Conservation (phyloP, 1,284 basidiomycete genomes). For the Apiotrichum brassicae region DNA sequence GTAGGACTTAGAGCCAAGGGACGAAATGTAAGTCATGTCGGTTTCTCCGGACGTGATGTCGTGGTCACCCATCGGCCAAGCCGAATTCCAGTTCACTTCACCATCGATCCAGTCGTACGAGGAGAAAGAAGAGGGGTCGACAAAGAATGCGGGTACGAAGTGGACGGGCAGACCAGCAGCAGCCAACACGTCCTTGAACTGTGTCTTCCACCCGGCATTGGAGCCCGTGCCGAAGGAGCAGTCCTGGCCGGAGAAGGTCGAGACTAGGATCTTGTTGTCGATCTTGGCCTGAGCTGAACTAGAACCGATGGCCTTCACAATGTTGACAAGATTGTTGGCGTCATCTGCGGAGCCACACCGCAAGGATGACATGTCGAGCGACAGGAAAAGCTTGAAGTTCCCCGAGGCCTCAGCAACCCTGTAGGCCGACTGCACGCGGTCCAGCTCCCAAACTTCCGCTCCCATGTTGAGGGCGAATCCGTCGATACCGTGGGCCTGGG, state of each 20-base stretch:
- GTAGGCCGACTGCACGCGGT: conserved; percentile 61
- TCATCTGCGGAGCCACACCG: conserved; percentile 56
- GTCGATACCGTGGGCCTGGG: conserved; percentile 49
- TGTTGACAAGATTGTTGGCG: conserved; percentile 53
- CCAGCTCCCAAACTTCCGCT: conserved; percentile 59
- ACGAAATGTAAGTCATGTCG: conserved; percentile 29
- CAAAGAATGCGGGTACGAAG: conserved; percentile 46
- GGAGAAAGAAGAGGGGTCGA: conserved; percentile 27
- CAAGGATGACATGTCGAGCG: conserved; percentile 38
- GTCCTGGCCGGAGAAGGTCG: conserved; percentile 67
- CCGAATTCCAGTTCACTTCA: conserved; percentile 49
- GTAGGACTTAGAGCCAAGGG: conserved; percentile 37
- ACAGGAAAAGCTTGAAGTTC: conserved; percentile 66
- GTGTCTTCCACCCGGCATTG: conserved; percentile 28
- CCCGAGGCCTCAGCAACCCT: conserved; percentile 46
- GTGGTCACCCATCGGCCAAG: conserved; percentile 44
- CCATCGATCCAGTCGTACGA: conserved; percentile 42
- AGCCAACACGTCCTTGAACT: conserved; percentile 10
- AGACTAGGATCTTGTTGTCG: conserved; percentile 56
- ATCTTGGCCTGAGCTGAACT: conserved; percentile 62
- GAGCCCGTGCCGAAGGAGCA: conserved; percentile 61
- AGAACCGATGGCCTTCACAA: conserved; percentile 55
- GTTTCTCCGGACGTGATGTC: conserved; percentile 22
- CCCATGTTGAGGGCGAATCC: conserved; percentile 65
- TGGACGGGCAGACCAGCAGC: conserved; percentile 21